Evolutionary conservation across 176 grass and related monocot genomes (phyloP), one percentile per base, ranked within the genome.

Genomic region (Dendrocalamus sinicus): DNA sequence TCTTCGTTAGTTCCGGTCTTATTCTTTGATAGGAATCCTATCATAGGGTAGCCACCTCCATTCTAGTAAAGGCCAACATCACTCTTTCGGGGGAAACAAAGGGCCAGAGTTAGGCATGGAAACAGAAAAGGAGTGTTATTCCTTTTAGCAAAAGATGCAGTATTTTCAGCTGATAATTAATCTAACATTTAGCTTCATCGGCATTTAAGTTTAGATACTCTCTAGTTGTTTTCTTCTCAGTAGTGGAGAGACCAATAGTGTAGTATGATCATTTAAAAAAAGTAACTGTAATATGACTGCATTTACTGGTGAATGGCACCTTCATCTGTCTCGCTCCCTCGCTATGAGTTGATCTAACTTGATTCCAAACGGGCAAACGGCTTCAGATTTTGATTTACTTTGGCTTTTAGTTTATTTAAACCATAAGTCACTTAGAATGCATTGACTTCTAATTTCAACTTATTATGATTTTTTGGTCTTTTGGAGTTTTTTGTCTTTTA

Each of bases 41-140:
- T 5, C 37, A 39, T 39, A 39, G 11, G 9, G 3, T 22, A 14
- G 22, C 20, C 4, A 12, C 17, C 3, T 52, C 70, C 39, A 16
- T 41, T 71, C 35, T 2, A 6, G 59, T 43, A 43, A 55, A 68
- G 8, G 7, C 12, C 5, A 43, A 28, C 65, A 15, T 41, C 65
- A 4, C 20, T 22, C 39, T 71, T 5, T 73, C 62, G 57, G 12
- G 61, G 30, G 14, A 45, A 68, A 1, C 28, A 20, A 0, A n/a
- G 52, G 50, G 37, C 6, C 15, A 85, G 12, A n/a, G 83, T 85
- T 85, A 46, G 83, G 84, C 40, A 61, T 4, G 4, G 39, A 4
- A 16, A 61, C 77, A 69, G 12, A n/a, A 61, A 6, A 2, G 23
- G 5, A 46, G 74, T 52, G 3, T 12, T 15, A 46, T 75, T 12